A percentile compares a stretch with the other conserved stretches of the same genome.
phyloP scores from a whole-genome alignment of 345 rosid genomes.

The Abelmoschus esculentus region DNA sequence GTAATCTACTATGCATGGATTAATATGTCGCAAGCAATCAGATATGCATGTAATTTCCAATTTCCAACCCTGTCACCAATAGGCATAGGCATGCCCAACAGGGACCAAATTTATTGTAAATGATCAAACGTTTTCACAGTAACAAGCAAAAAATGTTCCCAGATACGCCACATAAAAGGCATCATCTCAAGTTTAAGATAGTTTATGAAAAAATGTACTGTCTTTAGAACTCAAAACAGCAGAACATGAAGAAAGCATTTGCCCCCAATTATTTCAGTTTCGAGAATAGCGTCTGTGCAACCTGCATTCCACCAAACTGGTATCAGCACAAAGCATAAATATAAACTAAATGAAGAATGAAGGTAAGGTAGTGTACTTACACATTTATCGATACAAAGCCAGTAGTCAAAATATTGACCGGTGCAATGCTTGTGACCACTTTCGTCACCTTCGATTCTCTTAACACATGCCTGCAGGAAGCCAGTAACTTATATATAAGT shows the following conservation, averaged over 20 bases:
- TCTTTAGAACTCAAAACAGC: not conserved
- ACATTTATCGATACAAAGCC: slow-evolving; percentile 76
- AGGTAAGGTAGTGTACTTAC: slow-evolving; percentile 32
- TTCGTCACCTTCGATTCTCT: slow-evolving; percentile 82
- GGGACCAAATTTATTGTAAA: not conserved
- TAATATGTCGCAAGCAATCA: not conserved
- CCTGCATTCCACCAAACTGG: slow-evolving; percentile 33
- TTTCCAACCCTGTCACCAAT: no score
- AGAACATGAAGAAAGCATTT: not conserved
- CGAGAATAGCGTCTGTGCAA: slow-evolving; percentile 48
- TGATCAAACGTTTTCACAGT: not conserved
- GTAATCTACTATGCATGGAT: no score
- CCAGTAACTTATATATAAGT: not conserved
- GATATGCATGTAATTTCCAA: no score
- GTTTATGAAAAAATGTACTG: not conserved
- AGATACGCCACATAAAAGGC: not conserved
- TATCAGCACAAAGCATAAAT: not conserved
- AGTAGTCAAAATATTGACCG: slow-evolving; percentile 80
- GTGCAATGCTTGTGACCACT: slow-evolving; percentile 90
- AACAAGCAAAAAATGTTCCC: not conserved
- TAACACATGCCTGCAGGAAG: slow-evolving; percentile 59
- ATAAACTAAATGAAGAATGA: not conserved
- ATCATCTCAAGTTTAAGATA: not conserved
- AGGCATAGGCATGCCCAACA: no score
- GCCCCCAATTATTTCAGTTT: slow-evolving; percentile 42